Conservation (phyloP, 2,329 filamentous ascomycete genomes). For the Pseudodiploospora longispora region DNA sequence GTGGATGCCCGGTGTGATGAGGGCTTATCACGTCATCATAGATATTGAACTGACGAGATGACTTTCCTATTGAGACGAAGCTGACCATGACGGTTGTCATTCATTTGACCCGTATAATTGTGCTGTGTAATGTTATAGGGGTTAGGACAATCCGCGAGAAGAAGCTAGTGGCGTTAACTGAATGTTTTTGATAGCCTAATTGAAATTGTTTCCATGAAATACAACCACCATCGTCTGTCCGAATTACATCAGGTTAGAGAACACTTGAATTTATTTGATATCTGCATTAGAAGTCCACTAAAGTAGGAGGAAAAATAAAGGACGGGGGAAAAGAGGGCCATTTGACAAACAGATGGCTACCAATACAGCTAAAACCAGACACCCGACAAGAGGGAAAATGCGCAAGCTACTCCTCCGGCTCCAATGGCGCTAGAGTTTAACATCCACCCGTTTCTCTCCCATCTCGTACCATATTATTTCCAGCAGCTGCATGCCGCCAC, state of each 20-base stretch:
- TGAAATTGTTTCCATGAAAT: too few relatives aligned
- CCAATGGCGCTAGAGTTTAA: conserved; percentile 12
- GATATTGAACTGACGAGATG: too few relatives aligned
- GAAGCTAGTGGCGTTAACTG: too few relatives aligned
- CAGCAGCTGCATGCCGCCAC: conserved; percentile 11
- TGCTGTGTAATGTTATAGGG: too few relatives aligned
- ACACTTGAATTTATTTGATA: conserved; percentile 42
- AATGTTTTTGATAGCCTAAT: too few relatives aligned
- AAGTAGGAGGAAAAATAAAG: conserved; percentile 39
- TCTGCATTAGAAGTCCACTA: conserved; percentile 58
- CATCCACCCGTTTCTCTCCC: conserved; percentile 10
- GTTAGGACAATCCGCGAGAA: too few relatives aligned
- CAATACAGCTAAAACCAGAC: conserved; percentile 16
- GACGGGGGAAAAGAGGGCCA: conserved; percentile 18
- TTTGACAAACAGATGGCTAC: conserved; percentile 22
- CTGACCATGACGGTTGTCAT: too few relatives aligned
- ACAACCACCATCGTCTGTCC: too few relatives aligned
- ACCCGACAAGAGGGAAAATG: conserved; percentile 5
- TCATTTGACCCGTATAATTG: too few relatives aligned
- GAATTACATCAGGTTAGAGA: conserved; percentile 3
- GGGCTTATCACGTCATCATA: too few relatives aligned
- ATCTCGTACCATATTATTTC: conserved; percentile 8
- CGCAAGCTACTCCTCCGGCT: conserved; percentile 2
- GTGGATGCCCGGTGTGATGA: too few relatives aligned
- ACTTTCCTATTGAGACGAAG: too few relatives aligned